Base-by-base conservation (phyloP, 2,329 filamentous ascomycete genomes). In the Aspergillus nomiae region DNA sequence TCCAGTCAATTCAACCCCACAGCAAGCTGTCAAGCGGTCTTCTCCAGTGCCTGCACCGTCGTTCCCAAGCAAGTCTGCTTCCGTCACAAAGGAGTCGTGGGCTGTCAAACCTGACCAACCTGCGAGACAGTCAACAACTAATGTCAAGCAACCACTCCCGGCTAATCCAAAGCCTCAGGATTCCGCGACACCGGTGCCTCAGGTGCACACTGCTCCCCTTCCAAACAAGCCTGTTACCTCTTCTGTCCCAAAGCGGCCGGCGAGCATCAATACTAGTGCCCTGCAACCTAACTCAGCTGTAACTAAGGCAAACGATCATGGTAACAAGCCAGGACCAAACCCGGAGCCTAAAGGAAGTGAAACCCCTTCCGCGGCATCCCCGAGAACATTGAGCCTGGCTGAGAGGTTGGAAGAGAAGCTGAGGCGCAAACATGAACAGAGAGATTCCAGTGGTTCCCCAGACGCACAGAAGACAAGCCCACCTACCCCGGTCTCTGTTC, bases 341-440 rank as follows among this genome's bases (percentile, higher is more conserved):
- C 50, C 56, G 8, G 12, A 16, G 32, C 45, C 43, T 38, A 61
- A 56, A 26, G 51, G 34, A 32, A 62, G 19, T 7, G 45, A 43
- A n/a, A 66, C 62, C 34, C 32, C 62, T 46, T 62, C 56, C 30
- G 63, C 58, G 12, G 58, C 56, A 16, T 8, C 19, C 57, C 51
- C 69, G 60, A 16, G 70, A 66, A 34, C 32, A 34, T 32, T 59
- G 5, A 64, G 58, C 19, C 64, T 77, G 51, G 74, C 48, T 8
- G 48, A 51, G 30, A 51, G 28, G 10, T n/a, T 32, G 28, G 48
- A 60, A 26, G 74, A 76, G 63, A 77, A 77, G 51, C 67, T 77
- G 19, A 67, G 70, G 30, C 66, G 66, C 36, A 71, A 74, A 53
- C 73, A 73, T 38, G 71, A 75, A 50, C 66, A 63, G 30, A 69